These are phyloP conservation scores for Xenoacremonium recifei DNA, from an alignment of 2,329 filamentous ascomycete species.

Conservation along the genomic window DNA sequence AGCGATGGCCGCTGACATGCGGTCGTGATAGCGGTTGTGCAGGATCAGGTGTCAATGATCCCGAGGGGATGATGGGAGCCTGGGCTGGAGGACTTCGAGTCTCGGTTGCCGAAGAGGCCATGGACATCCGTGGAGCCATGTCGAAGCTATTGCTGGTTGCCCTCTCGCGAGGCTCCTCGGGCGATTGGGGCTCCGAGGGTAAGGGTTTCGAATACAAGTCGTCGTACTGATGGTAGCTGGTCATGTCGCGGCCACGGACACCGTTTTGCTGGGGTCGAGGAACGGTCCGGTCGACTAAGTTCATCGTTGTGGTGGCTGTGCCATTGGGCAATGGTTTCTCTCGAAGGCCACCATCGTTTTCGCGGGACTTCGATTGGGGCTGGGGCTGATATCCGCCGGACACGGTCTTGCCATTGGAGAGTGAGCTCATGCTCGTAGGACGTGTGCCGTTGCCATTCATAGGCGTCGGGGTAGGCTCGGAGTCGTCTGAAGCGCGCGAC, in stretches of 20 bases:
- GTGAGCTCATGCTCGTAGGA: slow-evolving; percentile 56
- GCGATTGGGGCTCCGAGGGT: slow-evolving; percentile 16
- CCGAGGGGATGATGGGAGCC: slow-evolving; percentile 14
- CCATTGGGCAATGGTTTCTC: slow-evolving; percentile 28
- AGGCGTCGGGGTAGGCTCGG: slow-evolving; percentile 42
- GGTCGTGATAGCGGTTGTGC: slow-evolving; percentile 21
- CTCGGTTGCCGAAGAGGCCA: slow-evolving; percentile 14
- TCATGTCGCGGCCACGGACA: slow-evolving; percentile 8
- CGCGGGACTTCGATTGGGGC: slow-evolving; percentile 17
- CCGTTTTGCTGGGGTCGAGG: slow-evolving; percentile 19
- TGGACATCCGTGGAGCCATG: slow-evolving; percentile 7
- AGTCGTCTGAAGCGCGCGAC: slow-evolving; percentile 51
- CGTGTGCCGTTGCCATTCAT: slow-evolving; percentile 42
- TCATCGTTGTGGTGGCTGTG: slow-evolving; percentile 9
- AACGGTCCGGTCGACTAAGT: slow-evolving; percentile 29
- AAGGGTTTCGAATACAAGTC: slow-evolving; percentile 20
- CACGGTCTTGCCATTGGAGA: slow-evolving; percentile 54
- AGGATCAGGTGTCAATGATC: slow-evolving; percentile 25
- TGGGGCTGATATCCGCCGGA: slow-evolving; percentile 26
- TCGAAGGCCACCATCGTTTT: slow-evolving; percentile 21
- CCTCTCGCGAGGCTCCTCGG: slow-evolving; percentile 14
- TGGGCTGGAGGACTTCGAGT: slow-evolving; percentile 15
- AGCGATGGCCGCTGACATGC: slow-evolving; percentile 49
- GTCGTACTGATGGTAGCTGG: slow-evolving; percentile 13
- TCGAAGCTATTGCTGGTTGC: slow-evolving; percentile 15